These are phyloP conservation scores for Podospora australis DNA, from an alignment of 495 filamentous ascomycete genomes.

Conservation along the genomic window DNA sequence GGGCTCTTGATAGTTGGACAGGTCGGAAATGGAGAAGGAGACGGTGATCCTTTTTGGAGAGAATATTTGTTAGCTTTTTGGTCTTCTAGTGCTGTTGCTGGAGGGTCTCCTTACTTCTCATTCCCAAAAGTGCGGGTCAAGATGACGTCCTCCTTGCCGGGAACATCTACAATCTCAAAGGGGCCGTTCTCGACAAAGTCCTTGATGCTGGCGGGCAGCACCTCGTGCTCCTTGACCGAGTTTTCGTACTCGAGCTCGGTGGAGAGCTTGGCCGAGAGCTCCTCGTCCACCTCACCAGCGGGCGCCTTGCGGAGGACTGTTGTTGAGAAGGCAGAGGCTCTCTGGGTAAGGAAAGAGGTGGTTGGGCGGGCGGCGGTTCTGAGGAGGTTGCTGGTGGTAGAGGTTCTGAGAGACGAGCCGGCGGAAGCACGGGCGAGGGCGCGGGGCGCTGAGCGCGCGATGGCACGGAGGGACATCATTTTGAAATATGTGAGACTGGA, in stretches of 20 bases:
- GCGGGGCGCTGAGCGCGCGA: conserved; percentile 67
- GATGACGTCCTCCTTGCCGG: conserved; percentile 80
- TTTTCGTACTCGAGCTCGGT: conserved; percentile 66
- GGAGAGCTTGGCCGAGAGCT: conserved; percentile 71
- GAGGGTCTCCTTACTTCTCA: conserved; percentile 62
- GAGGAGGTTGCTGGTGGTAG: conserved; percentile 27
- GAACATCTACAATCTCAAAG: conserved; percentile 68
- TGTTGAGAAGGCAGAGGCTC: conserved; percentile 68
- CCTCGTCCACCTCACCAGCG: conserved; percentile 53
- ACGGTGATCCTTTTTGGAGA: conserved; percentile 76
- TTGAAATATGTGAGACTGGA: conserved; percentile 23
- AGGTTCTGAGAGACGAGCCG: conserved; percentile 39
- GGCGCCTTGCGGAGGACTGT: conserved; percentile 48
- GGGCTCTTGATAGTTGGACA: conserved; percentile 61
- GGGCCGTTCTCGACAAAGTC: conserved; percentile 66
- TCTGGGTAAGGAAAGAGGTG: conserved; percentile 38
- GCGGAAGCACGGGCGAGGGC: conserved; percentile 55
- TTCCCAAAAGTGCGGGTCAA: conserved; percentile 77
- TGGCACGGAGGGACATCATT: conserved; percentile 71
- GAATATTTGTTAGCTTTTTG: conserved; percentile 10
- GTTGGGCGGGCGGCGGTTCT: conserved; percentile 20
- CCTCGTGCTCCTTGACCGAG: conserved; percentile 50
- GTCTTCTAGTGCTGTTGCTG: background rate
- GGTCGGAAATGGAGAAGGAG: conserved; percentile 87
- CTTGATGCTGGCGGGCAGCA: conserved; percentile 55